phyloP scores from a whole-genome alignment of 2,329 filamentous ascomycete species.

The Hortaea werneckii region DNA sequence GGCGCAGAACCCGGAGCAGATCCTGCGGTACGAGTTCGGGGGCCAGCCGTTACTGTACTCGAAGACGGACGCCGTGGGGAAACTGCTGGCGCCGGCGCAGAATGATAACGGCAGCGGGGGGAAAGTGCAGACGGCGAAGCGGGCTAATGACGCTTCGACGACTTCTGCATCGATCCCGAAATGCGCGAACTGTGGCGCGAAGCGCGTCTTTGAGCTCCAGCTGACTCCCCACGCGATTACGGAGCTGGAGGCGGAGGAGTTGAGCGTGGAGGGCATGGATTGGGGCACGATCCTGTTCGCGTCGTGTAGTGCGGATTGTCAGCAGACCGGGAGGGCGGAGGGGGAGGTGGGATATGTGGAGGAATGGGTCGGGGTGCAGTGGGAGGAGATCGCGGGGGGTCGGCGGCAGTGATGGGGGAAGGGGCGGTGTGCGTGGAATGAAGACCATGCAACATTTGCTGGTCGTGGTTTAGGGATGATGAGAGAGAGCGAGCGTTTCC shows the following conservation, averaged over 20 bases:
- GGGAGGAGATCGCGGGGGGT: conserved; percentile 59
- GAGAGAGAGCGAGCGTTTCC: conserved; percentile 14
- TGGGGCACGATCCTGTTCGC: conserved; percentile 90
- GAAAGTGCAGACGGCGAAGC: conserved; percentile 11
- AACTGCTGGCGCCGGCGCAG: conserved; percentile 40
- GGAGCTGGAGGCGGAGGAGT: conserved; percentile 69
- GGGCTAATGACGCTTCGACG: conserved; percentile 12
- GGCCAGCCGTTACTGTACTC: conserved; percentile 61
- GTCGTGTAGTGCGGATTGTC: conserved; percentile 74
- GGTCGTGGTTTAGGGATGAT: too few relatives aligned
- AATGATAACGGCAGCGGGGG: conserved; percentile 8
- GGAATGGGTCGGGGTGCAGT: conserved; percentile 97
- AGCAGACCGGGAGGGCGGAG: conserved; percentile 44
- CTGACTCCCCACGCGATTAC: conserved; percentile 83
- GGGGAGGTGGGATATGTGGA: conserved; percentile 71
- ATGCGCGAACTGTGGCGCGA: conserved; percentile 65
- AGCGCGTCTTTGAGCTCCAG: conserved; percentile 82
- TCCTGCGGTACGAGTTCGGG: conserved; percentile 40
- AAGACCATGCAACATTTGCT: too few relatives aligned
- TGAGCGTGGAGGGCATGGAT: conserved; percentile 73
- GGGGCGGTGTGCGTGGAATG: too few relatives aligned
- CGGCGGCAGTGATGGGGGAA: conserved; percentile 1
- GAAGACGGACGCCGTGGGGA: conserved; percentile 63
- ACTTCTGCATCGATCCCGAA: conserved; percentile 51
- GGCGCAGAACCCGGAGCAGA: conserved; percentile 41